Percentiles rank a stretch among this genome's conserved stretches.
phyloP scores from a whole-genome alignment of 2,329 filamentous ascomycete species.

The Lasiodiplodia gonubiensis region DNA sequence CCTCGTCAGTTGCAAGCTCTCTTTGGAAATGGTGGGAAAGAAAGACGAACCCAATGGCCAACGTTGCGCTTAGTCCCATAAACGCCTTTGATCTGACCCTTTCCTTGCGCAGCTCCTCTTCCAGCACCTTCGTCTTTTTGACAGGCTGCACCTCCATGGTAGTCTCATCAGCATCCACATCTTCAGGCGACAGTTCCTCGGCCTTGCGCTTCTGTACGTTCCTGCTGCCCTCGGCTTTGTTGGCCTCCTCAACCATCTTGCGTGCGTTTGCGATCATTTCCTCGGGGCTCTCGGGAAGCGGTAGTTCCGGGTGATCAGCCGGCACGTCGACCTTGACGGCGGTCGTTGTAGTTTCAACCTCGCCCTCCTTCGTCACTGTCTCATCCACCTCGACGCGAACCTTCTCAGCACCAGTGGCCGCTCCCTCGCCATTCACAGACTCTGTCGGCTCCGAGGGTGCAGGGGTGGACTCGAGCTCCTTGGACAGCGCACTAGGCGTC shows the following conservation, averaged over 20 bases:
- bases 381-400: conserved; percentile 75
- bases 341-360: conserved; percentile 72
- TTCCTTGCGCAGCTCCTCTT: conserved; percentile 82
- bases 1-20: background rate
- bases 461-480: conserved; percentile 39
- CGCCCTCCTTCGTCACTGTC: conserved; percentile 62
- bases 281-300: conserved; percentile 76
- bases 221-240: conserved; percentile 54
- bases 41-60: conserved; percentile 83
- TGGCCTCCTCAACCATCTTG: conserved; percentile 80
- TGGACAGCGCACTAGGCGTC: conserved; percentile 51
- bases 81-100: conserved; percentile 85
- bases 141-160: conserved; percentile 53
- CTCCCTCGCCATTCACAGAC: conserved; percentile 53
- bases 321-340: conserved; percentile 79
- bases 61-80: conserved; percentile 82
- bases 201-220: conserved; percentile 45
- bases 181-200: conserved; percentile 65
- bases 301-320: conserved; percentile 67
- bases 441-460: conserved; percentile 42
- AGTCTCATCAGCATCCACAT: conserved; percentile 52
- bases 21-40: background rate
- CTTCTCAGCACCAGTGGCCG: conserved; percentile 53
- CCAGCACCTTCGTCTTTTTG: conserved; percentile 76
- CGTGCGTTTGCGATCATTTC: conserved; percentile 86